These are phyloP conservation scores for Mediolabrus comicus DNA, from an alignment of 108 stramenopile species.

Conservation along the genomic window DNA sequence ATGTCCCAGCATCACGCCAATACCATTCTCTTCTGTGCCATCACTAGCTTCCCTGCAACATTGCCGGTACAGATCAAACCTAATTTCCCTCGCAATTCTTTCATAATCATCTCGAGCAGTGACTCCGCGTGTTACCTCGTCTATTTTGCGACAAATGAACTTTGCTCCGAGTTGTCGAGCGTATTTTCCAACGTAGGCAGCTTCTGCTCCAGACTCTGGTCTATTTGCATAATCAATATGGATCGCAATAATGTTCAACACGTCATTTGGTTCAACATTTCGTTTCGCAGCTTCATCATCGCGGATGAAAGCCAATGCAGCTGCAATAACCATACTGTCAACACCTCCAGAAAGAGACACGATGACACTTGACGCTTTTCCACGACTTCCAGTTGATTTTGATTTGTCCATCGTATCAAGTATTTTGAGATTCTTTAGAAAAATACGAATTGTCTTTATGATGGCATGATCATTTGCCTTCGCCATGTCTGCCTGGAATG, in stretches of 20 bases:
- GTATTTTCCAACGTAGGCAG: conserved; percentile 81
- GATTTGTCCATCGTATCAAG: conserved; percentile 19
- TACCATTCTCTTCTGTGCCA: conserved; percentile 9
- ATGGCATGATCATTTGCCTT: conserved; percentile 54
- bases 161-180: conserved; percentile 56
- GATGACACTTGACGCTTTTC: conserved; percentile 38
- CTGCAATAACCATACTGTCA: conserved; percentile 97
- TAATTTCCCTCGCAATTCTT: conserved; percentile 75
- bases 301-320: conserved; percentile 67
- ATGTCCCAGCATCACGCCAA: conserved; percentile 95
- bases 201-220: conserved; percentile 89
- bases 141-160: conserved; percentile 73
- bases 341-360: conserved; percentile 96
- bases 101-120: conserved; percentile 96
- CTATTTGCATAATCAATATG: conserved; percentile 98
- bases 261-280: conserved; percentile 43
- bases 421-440: conserved; percentile 38
- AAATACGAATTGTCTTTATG: conserved; percentile 63
- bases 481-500: conserved; percentile 75
- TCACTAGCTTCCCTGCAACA: conserved; percentile 32
- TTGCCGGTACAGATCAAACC: conserved; percentile 85
- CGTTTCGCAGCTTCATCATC: conserved; percentile 25
- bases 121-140: conserved; percentile 89
- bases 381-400: not conserved
- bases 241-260: conserved; percentile 55